phyloP scores from a whole-genome alignment of 1,139 yeast genomes.

The Nakaseomyces kungkrabaensis region DNA sequence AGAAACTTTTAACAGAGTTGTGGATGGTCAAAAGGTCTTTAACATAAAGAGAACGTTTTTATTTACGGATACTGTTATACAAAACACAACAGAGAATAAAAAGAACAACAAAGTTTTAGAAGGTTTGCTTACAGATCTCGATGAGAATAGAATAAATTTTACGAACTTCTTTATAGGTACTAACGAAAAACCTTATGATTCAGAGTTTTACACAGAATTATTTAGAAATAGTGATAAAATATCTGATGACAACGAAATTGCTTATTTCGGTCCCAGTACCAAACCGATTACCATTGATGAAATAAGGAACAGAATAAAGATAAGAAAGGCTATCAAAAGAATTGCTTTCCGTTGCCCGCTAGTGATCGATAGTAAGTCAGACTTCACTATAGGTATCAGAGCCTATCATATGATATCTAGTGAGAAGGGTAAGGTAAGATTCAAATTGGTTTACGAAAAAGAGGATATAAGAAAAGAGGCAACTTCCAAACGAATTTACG shows the following conservation, averaged over 20 bases:
- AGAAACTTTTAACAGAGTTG: conserved; percentile 30
- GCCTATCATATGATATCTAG: conserved; percentile 60
- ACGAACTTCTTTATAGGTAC: conserved; percentile 54
- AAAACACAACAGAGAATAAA: conserved; percentile 32
- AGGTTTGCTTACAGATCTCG: conserved; percentile 51
- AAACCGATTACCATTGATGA: conserved; percentile 38
- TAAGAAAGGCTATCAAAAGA: conserved; percentile 53
- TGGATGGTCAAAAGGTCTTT: conserved; percentile 30
- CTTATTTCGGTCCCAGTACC: conserved; percentile 31
- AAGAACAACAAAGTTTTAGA: conserved; percentile 38
- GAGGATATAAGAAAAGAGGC: conserved; percentile 47
- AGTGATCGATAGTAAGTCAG: conserved; percentile 35
- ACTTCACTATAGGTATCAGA: conserved; percentile 51
- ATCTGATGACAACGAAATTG: conserved; percentile 6
- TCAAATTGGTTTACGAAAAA: conserved; percentile 41
- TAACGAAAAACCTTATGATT: conserved; percentile 36
- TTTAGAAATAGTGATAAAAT: conserved; percentile 28
- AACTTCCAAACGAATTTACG: conserved; percentile 36
- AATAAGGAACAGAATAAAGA: conserved; percentile 42
- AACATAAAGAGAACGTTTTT: conserved; percentile 39
- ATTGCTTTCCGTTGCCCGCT: conserved; percentile 55
- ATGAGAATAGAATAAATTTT: conserved; percentile 42
- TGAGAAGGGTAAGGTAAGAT: conserved; percentile 38
- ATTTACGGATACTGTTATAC: conserved; percentile 53
- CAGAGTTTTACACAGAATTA: conserved; percentile 46